phyloP scores from a whole-genome alignment of 306 rosid genomes.

The Rosa chinensis region DNA sequence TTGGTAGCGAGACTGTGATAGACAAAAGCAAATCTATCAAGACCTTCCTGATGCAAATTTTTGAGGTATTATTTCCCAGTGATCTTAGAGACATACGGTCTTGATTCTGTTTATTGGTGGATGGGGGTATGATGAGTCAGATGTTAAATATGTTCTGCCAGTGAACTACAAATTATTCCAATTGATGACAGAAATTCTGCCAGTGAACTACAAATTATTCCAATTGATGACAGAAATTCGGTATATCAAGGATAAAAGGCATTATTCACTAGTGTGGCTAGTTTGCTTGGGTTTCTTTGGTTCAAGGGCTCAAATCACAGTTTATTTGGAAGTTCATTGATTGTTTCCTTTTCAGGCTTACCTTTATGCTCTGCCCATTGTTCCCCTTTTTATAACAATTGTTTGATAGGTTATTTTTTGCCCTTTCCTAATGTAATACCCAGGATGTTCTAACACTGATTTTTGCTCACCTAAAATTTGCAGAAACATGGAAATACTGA shows the following conservation, averaged over 20 bases:
- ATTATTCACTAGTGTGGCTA: neutral
- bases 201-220: too few relatives aligned
- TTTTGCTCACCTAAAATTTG: conserved; percentile 33
- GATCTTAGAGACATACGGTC: conserved; percentile 3
- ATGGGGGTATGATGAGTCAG: neutral
- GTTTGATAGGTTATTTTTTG: neutral
- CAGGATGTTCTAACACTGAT: neutral
- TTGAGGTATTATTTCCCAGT: conserved; percentile 61
- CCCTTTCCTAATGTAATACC: neutral
- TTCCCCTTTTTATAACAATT: neutral
- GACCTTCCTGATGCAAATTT: conserved; percentile 96
- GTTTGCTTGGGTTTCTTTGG: neutral
- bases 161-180: neutral
- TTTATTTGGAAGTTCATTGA: neutral
- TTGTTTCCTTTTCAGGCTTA: neutral
- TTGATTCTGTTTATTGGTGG: neutral
- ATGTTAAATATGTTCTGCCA: conserved; percentile 7
- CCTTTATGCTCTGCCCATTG: neutral
- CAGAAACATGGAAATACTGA: conserved; percentile 90
- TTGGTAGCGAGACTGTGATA: conserved; percentile 97
- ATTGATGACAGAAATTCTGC: too few relatives aligned
- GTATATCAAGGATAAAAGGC: neutral
- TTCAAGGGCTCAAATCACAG: neutral
- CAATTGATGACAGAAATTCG: neutral
- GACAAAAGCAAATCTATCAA: conserved; percentile 99